Conservation (phyloP, 495 filamentous ascomycete genomes). For the Xylaria palmicola region DNA sequence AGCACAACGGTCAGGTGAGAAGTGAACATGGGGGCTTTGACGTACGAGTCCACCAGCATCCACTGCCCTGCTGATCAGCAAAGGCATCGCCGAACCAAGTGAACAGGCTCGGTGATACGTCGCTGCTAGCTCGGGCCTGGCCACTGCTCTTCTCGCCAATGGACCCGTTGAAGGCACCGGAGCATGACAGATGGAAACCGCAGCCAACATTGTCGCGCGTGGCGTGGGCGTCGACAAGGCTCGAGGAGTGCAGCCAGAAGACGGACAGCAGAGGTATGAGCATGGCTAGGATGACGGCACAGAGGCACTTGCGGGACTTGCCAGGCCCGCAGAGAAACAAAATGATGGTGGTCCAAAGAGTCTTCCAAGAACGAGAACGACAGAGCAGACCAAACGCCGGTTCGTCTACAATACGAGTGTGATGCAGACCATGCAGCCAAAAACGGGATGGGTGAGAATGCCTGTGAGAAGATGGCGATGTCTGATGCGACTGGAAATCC, state of each 20-base stretch:
- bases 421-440: not conserved
- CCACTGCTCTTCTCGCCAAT: constrained; percentile 56
- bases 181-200: constrained; percentile 51
- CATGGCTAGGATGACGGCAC: constrained; percentile 19
- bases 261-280: constrained; percentile 14
- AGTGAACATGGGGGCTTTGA: not conserved
- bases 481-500: not conserved
- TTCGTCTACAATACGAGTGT: not conserved
- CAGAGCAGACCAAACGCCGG: constrained; percentile 9
- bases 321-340: constrained; percentile 1
- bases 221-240: constrained; percentile 12
- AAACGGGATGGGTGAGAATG: not conserved
- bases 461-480: not conserved
- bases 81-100: constrained; percentile 33
- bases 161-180: constrained; percentile 46
- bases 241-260: constrained; percentile 17
- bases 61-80: constrained; percentile 25
- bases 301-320: constrained; percentile 16
- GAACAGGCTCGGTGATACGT: constrained; percentile 31
- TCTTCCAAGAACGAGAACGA: constrained; percentile 17
- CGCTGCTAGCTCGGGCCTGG: constrained; percentile 53
- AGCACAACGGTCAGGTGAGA: not conserved
- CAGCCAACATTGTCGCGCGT: constrained; percentile 32
- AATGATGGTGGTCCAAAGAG: constrained; percentile 8
- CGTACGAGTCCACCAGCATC: constrained; percentile 36